These are phyloP conservation scores for Emergomyces orientalis DNA, from an alignment of 2,329 filamentous ascomycete species.

Conservation along the genomic window DNA sequence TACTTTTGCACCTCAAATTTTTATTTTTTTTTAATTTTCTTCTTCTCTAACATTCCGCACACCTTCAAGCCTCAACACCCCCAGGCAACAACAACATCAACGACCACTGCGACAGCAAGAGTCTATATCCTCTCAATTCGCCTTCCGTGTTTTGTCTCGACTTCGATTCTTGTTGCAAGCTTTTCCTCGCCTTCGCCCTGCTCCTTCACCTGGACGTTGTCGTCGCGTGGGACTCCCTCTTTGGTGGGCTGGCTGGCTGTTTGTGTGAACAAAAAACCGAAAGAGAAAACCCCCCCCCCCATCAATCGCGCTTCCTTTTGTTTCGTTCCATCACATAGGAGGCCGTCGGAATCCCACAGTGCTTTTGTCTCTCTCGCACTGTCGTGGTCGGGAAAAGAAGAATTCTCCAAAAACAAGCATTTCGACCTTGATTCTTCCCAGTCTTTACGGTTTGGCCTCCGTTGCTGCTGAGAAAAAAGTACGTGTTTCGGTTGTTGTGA, in stretches of 20 bases:
- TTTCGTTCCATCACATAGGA: background rate
- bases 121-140: background rate
- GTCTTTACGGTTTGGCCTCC: conserved; percentile 3
- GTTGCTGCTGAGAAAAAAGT: background rate
- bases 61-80: background rate
- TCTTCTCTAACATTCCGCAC: background rate
- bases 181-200: background rate
- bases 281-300: background rate
- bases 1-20: background rate
- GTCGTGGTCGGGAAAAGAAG: no score
- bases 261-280: background rate
- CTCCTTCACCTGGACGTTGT: background rate
- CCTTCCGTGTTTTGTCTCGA: background rate
- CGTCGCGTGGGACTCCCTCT: background rate
- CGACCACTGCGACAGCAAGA: no score
- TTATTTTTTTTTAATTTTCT: background rate
- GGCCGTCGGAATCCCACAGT: background rate
- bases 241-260: conserved; percentile 1
- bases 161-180: background rate
- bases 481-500: background rate
- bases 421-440: background rate
- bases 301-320: conserved; percentile 2
- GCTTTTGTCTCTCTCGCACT: background rate
- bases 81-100: background rate
- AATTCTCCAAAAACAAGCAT: background rate